phyloP scores from a whole-genome alignment of 805 yeast species.

The Monosporozyma unispora region DNA sequence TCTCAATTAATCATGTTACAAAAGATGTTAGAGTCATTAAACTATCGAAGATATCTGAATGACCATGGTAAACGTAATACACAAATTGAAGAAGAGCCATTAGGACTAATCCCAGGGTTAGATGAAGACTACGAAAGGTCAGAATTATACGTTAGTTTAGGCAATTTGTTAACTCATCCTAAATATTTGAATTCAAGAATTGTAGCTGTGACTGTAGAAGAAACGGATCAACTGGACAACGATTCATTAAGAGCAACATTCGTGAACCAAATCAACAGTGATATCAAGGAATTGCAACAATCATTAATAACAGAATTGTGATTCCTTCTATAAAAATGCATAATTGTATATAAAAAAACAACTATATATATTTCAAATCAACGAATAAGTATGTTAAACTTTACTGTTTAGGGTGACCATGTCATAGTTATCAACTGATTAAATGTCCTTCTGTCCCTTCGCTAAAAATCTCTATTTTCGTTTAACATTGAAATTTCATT shows the following conservation, averaged over 20 bases:
- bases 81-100: conserved; percentile 12
- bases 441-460: not conserved
- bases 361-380: not conserved
- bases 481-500: not conserved
- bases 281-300: conserved; percentile 45
- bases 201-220: conserved; percentile 54
- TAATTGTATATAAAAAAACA: not conserved
- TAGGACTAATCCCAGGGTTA: conserved; percentile 46
- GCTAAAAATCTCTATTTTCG: not conserved
- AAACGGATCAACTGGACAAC: conserved; percentile 46
- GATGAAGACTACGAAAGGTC: conserved; percentile 50
- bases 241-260: conserved; percentile 37
- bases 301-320: conserved; percentile 24
- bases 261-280: conserved; percentile 39
- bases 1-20: conserved; percentile 59
- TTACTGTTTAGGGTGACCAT: too few species aligned
- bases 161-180: conserved; percentile 76
- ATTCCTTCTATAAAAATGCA: not conserved
- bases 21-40: conserved; percentile 45
- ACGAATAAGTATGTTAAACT: not conserved
- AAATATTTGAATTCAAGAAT: conserved; percentile 68
- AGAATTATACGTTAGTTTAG: conserved; percentile 52
- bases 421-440: not conserved
- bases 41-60: conserved; percentile 40
- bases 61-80: conserved; percentile 12